Base-by-base conservation (phyloP, 2,329 filamentous ascomycete species). In the Exophiala dermatitidis region DNA sequence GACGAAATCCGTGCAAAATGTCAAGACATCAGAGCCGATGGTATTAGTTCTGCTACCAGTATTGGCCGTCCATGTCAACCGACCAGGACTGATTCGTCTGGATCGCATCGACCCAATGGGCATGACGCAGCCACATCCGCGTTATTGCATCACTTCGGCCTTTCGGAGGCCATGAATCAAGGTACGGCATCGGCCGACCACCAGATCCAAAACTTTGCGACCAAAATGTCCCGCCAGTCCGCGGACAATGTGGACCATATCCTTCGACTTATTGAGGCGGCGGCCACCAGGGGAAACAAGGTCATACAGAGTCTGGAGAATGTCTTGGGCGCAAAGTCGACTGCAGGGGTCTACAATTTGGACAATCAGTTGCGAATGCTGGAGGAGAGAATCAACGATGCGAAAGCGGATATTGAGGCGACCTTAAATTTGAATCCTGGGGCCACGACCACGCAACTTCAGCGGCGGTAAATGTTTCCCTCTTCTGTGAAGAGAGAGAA, bases 81-180 rank as follows among this genome's bases (percentile, higher is more conserved):
- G 19, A 30, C 37, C 36, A 19, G 19, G 19, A 19, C 19, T 19
- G 19, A 19, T 19, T 19, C 19, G 19, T 19, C 19, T 19, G 19
- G 19, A 19, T 19, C 19, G 19, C 19, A 19, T 19, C 19, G 19
- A 19, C 19, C 19, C 19, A 19, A 19, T 19, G 19, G 19, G 19
- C 19, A 19, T 19, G 19, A 42, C 8, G 42, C 56, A 5, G 56
- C 53, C 30, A 34, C 48, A 29, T 7, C 33, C 5, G 42, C 44
- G 12, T 32, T 58, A 3, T 8, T 52, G 29, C 52, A 54, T 28
- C 52, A 58, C 37, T 42, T 58, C 34, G 45, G 45, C 6, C 12
- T 58, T 36, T 47, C 45, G 5, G 36, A 10, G 8, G 6, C 4
- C 34, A 31, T 31, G 28, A 3, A 34, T 10, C 2, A 36, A 36